Conservation (phyloP, 2,329 filamentous ascomycete genomes). For the Atkinsonella hypoxylon region DNA sequence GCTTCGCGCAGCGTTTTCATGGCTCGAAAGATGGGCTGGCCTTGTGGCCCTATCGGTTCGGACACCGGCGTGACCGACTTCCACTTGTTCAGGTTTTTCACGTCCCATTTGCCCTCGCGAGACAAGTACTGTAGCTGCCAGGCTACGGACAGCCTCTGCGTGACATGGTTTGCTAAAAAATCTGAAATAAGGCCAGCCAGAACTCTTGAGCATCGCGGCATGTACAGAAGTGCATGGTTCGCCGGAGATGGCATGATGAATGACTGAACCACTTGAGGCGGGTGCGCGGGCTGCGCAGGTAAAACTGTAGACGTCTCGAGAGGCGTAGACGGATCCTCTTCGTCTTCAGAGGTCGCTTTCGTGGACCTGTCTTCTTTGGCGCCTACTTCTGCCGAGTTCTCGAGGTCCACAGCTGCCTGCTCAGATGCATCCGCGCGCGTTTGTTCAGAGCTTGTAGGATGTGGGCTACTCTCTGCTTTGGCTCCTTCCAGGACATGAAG, state of each 20-base stretch:
- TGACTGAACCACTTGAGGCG: conserved; percentile 49
- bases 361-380: background rate
- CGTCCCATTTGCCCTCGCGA: conserved; percentile 91
- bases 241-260: conserved; percentile 64
- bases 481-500: conserved; percentile 23
- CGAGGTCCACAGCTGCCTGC: background rate
- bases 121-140: conserved; percentile 89
- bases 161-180: conserved; percentile 66
- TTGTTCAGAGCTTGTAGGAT: background rate
- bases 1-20: conserved; percentile 91
- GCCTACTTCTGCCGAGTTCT: background rate
- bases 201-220: conserved; percentile 60
- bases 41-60: conserved; percentile 49
- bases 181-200: conserved; percentile 72
- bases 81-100: conserved; percentile 94
- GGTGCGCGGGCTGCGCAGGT: conserved; percentile 36
- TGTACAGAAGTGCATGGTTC: conserved; percentile 75
- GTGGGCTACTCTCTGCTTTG: conserved; percentile 17
- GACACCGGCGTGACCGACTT: conserved; percentile 68
- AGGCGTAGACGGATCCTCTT: conserved; percentile 34
- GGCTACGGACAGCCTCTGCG: conserved; percentile 64
- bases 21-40: conserved; percentile 59
- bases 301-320: conserved; percentile 24
- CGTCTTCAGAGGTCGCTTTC: conserved; percentile 22
- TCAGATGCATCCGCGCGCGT: background rate